Evolutionary conservation across 1,139 yeast genomes (phyloP), one percentile per base, ranked within the genome.

Genomic region (Taphrina deformans): DNA sequence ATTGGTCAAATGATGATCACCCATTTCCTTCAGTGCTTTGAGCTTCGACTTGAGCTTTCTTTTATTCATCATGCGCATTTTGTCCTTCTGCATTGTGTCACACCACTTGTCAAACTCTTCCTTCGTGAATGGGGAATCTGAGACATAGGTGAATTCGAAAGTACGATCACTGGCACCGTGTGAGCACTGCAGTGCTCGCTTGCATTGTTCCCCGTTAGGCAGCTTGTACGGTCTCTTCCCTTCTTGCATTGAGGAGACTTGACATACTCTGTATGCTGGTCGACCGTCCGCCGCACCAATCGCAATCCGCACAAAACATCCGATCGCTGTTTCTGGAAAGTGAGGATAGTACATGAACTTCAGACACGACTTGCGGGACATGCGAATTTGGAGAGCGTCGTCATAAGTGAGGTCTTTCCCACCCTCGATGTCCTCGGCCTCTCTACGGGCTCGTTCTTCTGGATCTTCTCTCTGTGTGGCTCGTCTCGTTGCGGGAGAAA

Each of bases 291-390:
- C 88, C 50, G 79, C 73, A 3, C 96, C 97, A 67, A 92, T 82
- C 73, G 90, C 89, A 64, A 93, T 85, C 70, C 92, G 83, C 38
- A 93, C 96, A 75, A 81, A 90, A 53, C 96, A 85, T 27, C 67
- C 71, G 58, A 50, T 24, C 10, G 89, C 82, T 0, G 83, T 81
- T 24, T 83, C 85, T 64, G 83, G 85, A 75, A 93, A 92, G 31
- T 85, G 91, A 7, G 93, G 91, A 75, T 91, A 87, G 75, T 87
- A 91, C 74, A 93, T 85, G 74, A 81, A 89, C 73, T 87, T 87
- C 64, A 86, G 82, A 65, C 91, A 82, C 70, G 86, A 82, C 7
- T 88, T 80, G 73, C 97, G 85, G 12, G 97, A 96, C 59, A 93
- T 83, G 68, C 87, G 81, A 40, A 89, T 79, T 66, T 83, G 83